Conservation (phyloP, 305 asterid genomes). For the Rubia peregrina region DNA sequence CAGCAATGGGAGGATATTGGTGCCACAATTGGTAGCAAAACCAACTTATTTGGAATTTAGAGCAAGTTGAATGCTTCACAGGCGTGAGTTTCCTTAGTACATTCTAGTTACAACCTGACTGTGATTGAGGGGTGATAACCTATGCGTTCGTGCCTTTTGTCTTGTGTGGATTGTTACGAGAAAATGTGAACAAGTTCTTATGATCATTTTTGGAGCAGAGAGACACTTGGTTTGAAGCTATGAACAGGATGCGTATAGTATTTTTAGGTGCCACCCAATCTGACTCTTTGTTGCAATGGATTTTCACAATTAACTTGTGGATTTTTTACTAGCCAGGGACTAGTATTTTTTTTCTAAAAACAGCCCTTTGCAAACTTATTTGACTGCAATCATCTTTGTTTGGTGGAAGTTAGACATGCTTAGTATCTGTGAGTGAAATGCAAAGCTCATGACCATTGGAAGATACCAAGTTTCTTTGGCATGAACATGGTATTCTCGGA, state of each 20-base stretch:
- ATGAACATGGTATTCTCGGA: not conserved
- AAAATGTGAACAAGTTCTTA: not conserved
- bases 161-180: not conserved
- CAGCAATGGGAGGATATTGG: not conserved
- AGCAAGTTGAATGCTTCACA: not conserved
- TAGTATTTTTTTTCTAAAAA: not conserved
- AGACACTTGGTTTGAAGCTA: slow-evolving; percentile 1
- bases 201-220: not conserved
- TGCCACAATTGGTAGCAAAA: not conserved
- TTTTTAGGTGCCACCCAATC: not conserved
- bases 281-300: not conserved
- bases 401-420: slow-evolving; percentile 7
- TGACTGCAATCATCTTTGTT: not conserved
- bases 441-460: slow-evolving; percentile 4
- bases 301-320: not conserved
- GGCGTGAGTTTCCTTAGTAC: no score
- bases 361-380: not conserved
- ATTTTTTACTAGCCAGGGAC: not conserved
- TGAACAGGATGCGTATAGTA: not conserved
- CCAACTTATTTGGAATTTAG: not conserved
- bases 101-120: not conserved
- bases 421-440: slow-evolving; percentile 4
- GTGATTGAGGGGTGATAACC: not conserved
- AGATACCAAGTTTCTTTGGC: slow-evolving; percentile 1
- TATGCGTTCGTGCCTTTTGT: not conserved